Percentiles rank a stretch among this genome's conserved stretches.
phyloP scores from a whole-genome alignment of 164 flowering plant genomes.

The Aristolochia californica region DNA sequence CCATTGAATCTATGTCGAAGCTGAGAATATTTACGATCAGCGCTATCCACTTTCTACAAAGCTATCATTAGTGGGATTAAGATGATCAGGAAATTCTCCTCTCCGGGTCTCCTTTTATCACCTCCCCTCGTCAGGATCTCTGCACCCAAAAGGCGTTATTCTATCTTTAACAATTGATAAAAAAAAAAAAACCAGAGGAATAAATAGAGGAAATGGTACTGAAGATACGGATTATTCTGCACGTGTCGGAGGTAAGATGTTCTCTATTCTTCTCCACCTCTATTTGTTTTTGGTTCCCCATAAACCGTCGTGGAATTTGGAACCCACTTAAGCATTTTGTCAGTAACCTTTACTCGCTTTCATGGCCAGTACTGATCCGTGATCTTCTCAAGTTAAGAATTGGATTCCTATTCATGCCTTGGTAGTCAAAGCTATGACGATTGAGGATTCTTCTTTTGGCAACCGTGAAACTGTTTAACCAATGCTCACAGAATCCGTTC shows the following conservation, averaged over 20 bases:
- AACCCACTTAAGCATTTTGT: slow-evolving; percentile 6
- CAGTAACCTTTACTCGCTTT: neutral
- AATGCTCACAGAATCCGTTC: no score
- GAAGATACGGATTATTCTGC: neutral
- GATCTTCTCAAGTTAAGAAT: no score
- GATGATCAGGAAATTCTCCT: slow-evolving; percentile 4
- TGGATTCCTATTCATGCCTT: no score
- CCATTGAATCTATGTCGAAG: slow-evolving; percentile 5
- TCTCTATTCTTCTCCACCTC: slow-evolving; percentile 1
- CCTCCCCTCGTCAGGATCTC: neutral
- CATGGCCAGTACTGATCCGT: no score
- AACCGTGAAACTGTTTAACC: no score
- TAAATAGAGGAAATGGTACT: no score
- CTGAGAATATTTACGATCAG: slow-evolving; percentile 5
- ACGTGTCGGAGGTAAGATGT: neutral
- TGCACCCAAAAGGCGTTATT: neutral
- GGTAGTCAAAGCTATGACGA: no score
- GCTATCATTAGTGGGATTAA: slow-evolving; percentile 12
- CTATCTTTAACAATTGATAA: slow-evolving; percentile 1
- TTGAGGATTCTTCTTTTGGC: no score
- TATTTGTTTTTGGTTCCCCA: neutral
- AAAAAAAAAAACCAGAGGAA: no score
- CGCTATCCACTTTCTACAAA: slow-evolving; percentile 13
- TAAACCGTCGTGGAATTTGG: slow-evolving; percentile 1
- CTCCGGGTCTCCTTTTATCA: neutral